These are phyloP conservation scores for Megacollybia marginata DNA, from an alignment of 768 basidiomycete genomes.

Conservation along the genomic window DNA sequence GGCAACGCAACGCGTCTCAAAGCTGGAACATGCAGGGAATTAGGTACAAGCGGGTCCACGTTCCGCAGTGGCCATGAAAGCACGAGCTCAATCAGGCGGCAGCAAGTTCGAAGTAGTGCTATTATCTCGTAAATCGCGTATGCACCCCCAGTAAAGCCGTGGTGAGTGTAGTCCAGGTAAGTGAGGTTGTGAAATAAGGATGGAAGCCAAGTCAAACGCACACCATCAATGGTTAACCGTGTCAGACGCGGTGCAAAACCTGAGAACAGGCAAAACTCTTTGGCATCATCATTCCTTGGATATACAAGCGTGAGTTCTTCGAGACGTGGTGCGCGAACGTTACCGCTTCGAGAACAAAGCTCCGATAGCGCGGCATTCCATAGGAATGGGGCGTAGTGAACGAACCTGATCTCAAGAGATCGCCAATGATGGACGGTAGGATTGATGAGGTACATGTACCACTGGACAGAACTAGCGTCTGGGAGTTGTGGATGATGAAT, in stretches of 20 bases:
- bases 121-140: constrained; percentile 52
- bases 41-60: constrained; percentile 6
- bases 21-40: constrained; percentile 15
- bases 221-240: constrained; percentile 52
- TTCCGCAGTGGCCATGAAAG: constrained; percentile 44
- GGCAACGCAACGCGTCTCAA: constrained; percentile 33
- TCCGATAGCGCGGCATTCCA: constrained; percentile 60
- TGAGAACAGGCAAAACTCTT: constrained; percentile 58
- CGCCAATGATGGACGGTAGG: constrained; percentile 46
- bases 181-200: constrained; percentile 55
- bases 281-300: constrained; percentile 61
- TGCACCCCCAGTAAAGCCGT: constrained; percentile 54
- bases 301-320: constrained; percentile 53
- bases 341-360: constrained; percentile 30
- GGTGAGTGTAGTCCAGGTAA: constrained; percentile 65
- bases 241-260: constrained; percentile 52
- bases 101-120: constrained; percentile 48
- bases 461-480: constrained; percentile 42
- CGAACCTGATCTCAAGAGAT: constrained; percentile 52
- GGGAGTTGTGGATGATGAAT: constrained; percentile 11
- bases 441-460: constrained; percentile 51
- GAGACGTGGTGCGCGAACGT: constrained; percentile 33
- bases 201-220: constrained; percentile 56
- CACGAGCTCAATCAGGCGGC: constrained; percentile 43
- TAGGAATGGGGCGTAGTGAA: constrained; percentile 52